Evolutionary conservation across 176 grass and related monocot species (phyloP).

Genomic region (Cymbopogon citratus): DNA sequence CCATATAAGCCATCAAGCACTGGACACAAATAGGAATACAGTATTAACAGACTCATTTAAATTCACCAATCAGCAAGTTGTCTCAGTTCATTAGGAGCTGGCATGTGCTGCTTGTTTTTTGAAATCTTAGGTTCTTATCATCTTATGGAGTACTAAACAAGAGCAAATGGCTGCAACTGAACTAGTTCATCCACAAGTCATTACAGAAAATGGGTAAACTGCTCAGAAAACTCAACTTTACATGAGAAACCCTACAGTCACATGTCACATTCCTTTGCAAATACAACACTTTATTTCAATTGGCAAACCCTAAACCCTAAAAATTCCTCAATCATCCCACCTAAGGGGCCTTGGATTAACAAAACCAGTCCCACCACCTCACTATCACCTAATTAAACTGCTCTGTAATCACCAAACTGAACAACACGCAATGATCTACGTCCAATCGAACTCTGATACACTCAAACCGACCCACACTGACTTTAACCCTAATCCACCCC

Average conservation of each 20-base stretch:
- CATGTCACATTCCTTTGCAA: background rate
- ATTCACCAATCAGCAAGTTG: background rate
- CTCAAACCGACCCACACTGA: background rate
- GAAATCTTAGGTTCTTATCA: background rate
- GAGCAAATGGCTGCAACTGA: background rate
- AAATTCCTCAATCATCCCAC: background rate
- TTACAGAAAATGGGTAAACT: background rate
- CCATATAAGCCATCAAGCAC: background rate
- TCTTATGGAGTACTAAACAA: background rate
- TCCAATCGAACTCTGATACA: background rate
- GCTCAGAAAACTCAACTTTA: background rate
- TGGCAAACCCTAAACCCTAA: no score
- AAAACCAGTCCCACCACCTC: background rate
- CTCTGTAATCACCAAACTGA: background rate
- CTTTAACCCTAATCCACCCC: background rate
- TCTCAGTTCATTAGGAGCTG: background rate
- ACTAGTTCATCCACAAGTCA: background rate
- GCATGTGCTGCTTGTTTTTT: background rate
- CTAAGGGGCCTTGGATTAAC: background rate
- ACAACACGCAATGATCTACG: no score
- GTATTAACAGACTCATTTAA: background rate
- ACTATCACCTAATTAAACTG: no score
- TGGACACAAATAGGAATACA: background rate
- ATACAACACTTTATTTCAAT: background rate
- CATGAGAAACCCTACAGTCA: background rate